These are phyloP conservation scores for Neofusicoccum parvum DNA, from an alignment of 2,329 filamentous ascomycete species.

Conservation along the genomic window DNA sequence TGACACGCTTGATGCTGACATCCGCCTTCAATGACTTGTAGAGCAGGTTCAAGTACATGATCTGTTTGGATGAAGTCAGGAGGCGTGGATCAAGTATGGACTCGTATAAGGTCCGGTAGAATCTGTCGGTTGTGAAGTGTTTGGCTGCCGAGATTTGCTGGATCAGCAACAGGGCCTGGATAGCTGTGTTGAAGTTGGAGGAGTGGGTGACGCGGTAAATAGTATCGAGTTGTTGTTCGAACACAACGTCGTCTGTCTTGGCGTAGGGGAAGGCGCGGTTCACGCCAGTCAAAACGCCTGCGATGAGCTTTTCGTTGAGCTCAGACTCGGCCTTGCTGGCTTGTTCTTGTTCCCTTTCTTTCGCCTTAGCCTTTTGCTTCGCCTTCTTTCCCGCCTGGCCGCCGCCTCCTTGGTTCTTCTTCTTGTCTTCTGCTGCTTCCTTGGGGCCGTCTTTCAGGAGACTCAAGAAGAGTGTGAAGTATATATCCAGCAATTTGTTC, in stretches of 20 bases:
- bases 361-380: slow-evolving; percentile 46
- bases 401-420: slow-evolving; percentile 58
- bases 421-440: slow-evolving; percentile 39
- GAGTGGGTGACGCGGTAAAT: slow-evolving; percentile 96
- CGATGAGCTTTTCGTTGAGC: slow-evolving; percentile 86
- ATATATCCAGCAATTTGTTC: slow-evolving; percentile 80
- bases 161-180: slow-evolving; percentile 92
- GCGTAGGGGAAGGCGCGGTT: slow-evolving; percentile 96
- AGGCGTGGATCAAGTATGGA: slow-evolving; percentile 89
- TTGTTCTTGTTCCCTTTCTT: slow-evolving; percentile 46
- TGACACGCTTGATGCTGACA: slow-evolving; percentile 85
- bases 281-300: slow-evolving; percentile 87
- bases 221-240: slow-evolving; percentile 89
- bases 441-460: slow-evolving; percentile 67
- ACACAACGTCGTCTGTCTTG: slow-evolving; percentile 72
- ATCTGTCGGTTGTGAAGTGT: slow-evolving; percentile 81
- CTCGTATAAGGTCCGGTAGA: slow-evolving; percentile 94
- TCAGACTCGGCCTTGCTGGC: slow-evolving; percentile 57
- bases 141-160: slow-evolving; percentile 85
- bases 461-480: slow-evolving; percentile 85
- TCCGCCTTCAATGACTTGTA: slow-evolving; percentile 88
- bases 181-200: slow-evolving; percentile 97
- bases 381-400: slow-evolving; percentile 57
- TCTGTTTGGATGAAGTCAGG: slow-evolving; percentile 88
- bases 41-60: slow-evolving; percentile 89